Base-by-base conservation (phyloP, 2,329 filamentous ascomycete genomes). In the Cladosporium oxysporum region DNA sequence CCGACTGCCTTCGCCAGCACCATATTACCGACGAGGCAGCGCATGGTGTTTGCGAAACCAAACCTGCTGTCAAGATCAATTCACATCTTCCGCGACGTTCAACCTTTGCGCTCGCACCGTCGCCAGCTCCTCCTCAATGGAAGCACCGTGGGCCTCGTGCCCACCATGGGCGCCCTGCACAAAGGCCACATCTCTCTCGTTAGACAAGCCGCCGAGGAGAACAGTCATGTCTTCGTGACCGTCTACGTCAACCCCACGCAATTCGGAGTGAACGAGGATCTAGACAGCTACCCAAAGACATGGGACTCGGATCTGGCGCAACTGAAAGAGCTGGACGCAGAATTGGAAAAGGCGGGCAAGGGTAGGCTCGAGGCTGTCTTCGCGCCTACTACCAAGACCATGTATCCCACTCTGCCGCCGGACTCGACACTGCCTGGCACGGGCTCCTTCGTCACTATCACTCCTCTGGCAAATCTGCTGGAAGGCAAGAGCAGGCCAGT, bases 91-190 rank as follows among this genome's bases (percentile, higher is more conserved):
- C 91, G 91, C 72, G 86, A 91, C 77, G 88, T 95, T 66, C 81
- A 88, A 16, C 83, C 87, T 12, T 82, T 97, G 61, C 91, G 92
- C 47, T 79, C 84, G 72, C 90, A 90, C 83, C 88, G 92, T 41
- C 84, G 82, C 26, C 84, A 88, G 49, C 87, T 93, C 67, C 80
- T 88, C 41, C 79, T 88, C 67, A 84, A 88, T 73, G 86, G 90
- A 72, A 87, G 90, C 66, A 89, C 88, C 53, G 88, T 99, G 66
- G 92, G 91, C 66, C 87, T 99, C 31, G 93, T 99, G 41, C 95
- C 95, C 1, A 99, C 95, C 35, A 98, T 99, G 95, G 95, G 95
- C 69, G 95, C 95, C 59, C 85, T 99, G n/a, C 95, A 99, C 79
- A 86, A 88, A 64, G 95, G 95, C 49, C 95, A 99, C 79, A 80